Evolutionary conservation across 164 flowering plant species (phyloP).

Genomic region (grape (Vitis vinifera)): ASM3070453v1 NC_081812.1:11278501-11279000

Average conservation of each 20-base stretch:
- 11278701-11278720: conserved; percentile 38
- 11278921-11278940: conserved; percentile 6
- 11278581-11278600: neutral
- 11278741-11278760: neutral
- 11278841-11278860: conserved; percentile 33
- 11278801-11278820: conserved; percentile 12
- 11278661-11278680: conserved; percentile 30
- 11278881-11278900: too few species aligned
- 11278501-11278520: too few species aligned
- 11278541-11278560: too few species aligned
- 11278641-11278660: conserved; percentile 23
- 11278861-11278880: conserved; percentile 33
- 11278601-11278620: neutral
- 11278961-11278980: too few species aligned
- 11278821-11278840: conserved; percentile 34
- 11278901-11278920: too few species aligned
- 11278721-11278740: conserved; percentile 29
- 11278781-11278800: too few species aligned
- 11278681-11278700: conserved; percentile 27
- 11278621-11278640: neutral
- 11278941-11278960: neutral
- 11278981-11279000: too few species aligned
- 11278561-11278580: too few species aligned
- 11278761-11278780: neutral
- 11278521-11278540: too few species aligned